Evolutionary conservation across 805 yeast genomes (phyloP).

Genomic region (Teunomyces stri): DNA sequence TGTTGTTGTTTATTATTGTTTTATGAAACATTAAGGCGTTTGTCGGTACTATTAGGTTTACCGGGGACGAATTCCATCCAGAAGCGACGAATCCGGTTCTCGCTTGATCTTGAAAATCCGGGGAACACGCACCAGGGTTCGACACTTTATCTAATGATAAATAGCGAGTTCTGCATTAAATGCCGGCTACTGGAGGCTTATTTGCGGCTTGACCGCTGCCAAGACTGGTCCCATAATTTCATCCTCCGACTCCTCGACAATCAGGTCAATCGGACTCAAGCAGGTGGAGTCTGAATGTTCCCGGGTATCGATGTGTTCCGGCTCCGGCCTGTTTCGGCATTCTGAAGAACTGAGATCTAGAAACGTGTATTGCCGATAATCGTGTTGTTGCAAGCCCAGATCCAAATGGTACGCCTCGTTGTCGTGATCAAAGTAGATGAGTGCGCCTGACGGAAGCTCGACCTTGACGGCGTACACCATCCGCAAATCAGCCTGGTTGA

Average conservation of each 20-base stretch:
- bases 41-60: too few species aligned
- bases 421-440: conserved; percentile 26
- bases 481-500: conserved; percentile 10
- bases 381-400: not conserved
- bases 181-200: too few species aligned
- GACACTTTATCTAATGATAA: too few species aligned
- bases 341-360: conserved; percentile 8
- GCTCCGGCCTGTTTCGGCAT: not conserved
- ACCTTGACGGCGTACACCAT: conserved; percentile 17
- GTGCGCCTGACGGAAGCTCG: conserved; percentile 8
- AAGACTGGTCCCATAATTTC: conserved; percentile 22
- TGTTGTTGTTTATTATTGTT: too few species aligned
- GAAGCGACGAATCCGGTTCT: too few species aligned
- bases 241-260: conserved; percentile 34
- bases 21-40: too few species aligned
- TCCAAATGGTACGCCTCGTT: conserved; percentile 8
- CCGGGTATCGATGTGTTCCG: not conserved
- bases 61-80: too few species aligned
- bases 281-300: too few species aligned
- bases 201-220: not conserved
- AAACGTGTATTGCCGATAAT: conserved; percentile 1
- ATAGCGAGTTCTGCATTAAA: too few species aligned
- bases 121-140: too few species aligned
- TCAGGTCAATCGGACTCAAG: conserved; percentile 13
- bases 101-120: too few species aligned